phyloP scores from a whole-genome alignment of 345 rosid genomes.

The Salix udensis region DNA sequence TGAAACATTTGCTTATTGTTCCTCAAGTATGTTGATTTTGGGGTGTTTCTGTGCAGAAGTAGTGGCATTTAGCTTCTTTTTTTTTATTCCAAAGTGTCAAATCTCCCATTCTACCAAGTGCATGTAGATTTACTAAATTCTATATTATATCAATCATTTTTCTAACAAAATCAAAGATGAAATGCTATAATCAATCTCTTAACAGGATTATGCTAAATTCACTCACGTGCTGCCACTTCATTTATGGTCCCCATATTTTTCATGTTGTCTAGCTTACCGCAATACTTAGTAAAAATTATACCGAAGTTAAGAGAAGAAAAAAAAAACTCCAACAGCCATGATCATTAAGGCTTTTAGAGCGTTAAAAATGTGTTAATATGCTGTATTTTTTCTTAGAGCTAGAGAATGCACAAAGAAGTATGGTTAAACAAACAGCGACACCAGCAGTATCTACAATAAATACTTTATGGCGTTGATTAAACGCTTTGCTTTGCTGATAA shows the following conservation, averaged over 20 bases:
- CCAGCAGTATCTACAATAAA: neutral
- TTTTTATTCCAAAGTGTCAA: neutral
- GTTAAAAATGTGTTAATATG: too few species aligned
- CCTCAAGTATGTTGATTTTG: neutral
- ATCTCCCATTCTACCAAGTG: neutral
- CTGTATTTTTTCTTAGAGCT: too few species aligned
- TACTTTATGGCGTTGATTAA: too few species aligned
- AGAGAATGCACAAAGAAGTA: neutral
- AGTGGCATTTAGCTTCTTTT: neutral
- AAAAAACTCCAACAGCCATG: neutral
- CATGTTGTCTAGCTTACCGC: neutral
- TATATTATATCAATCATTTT: neutral
- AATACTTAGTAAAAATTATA: neutral
- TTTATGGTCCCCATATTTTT: neutral
- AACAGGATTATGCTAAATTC: neutral
- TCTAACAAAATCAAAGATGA: neutral
- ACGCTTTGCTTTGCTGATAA: neutral
- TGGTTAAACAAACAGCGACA: neutral
- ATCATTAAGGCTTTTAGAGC: neutral
- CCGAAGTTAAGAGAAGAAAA: neutral
- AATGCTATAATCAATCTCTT: neutral
- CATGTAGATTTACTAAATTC: neutral
- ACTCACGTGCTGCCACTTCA: neutral
- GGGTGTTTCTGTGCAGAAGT: neutral
- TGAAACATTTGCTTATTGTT: neutral